A percentile compares a stretch with the other conserved stretches of the same genome.
phyloP scores from a whole-genome alignment of 352 stramenopile species.

The Thalassiosira livingstoniorum region DNA sequence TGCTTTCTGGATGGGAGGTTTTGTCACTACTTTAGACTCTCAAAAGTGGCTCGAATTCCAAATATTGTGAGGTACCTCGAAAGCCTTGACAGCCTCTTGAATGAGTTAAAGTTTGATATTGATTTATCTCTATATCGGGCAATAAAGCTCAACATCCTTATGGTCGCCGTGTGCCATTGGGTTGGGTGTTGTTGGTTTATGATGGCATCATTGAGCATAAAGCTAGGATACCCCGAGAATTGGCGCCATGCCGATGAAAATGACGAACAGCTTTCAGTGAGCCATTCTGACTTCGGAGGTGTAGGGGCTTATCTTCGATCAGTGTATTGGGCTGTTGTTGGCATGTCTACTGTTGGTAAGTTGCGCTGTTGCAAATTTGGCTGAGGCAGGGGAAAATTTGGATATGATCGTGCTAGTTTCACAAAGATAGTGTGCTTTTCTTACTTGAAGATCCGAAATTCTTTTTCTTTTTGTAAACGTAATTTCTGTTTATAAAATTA shows the following conservation, averaged over 20 bases:
- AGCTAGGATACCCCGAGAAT: conserved; percentile 43
- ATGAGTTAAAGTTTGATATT: conserved; percentile 54
- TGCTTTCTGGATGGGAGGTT: conserved; percentile 44
- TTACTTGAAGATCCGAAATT: too few relatives aligned
- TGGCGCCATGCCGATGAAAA: conserved; percentile 61
- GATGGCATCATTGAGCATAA: conserved; percentile 49
- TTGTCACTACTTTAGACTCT: conserved; percentile 45
- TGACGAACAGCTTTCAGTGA: conserved; percentile 49
- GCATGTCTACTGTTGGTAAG: conserved; percentile 67
- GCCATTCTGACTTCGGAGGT: conserved; percentile 59
- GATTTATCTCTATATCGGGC: conserved; percentile 57
- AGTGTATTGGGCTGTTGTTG: conserved; percentile 75
- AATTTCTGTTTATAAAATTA: not conserved
- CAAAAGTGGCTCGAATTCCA: conserved; percentile 58
- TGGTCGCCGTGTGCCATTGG: conserved; percentile 73
- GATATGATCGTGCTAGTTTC: too few relatives aligned
- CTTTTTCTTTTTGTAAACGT: too few relatives aligned
- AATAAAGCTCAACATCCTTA: conserved; percentile 66
- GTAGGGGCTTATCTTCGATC: conserved; percentile 65
- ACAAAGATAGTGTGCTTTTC: too few relatives aligned
- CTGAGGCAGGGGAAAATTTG: too few relatives aligned
- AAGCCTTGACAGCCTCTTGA: conserved; percentile 48
- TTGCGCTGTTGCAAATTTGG: not conserved
- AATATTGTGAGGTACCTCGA: conserved; percentile 59
- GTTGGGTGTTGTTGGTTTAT: conserved; percentile 67